Conservation (phyloP, 495 filamentous ascomycete genomes). For the Venustampulla echinocandica region DNA sequence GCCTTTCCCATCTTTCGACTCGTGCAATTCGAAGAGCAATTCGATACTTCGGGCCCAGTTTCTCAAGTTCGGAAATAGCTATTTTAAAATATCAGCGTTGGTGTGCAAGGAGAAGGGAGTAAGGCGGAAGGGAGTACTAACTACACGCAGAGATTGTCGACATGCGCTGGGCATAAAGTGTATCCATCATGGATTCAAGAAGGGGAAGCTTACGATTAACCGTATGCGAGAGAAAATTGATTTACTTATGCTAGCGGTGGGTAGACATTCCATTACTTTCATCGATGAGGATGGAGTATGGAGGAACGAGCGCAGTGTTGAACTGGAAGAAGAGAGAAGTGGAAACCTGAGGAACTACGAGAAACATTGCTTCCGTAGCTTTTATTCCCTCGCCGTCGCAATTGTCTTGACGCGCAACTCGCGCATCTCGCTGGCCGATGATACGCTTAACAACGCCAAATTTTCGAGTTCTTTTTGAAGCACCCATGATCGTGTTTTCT, state of each 20-base stretch:
- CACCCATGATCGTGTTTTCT: conserved; percentile 39
- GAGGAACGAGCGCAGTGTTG: conserved; percentile 83
- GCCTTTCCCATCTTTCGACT: conserved; percentile 78
- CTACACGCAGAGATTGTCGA: conserved; percentile 66
- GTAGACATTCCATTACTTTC: too few species aligned
- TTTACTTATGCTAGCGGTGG: too few species aligned
- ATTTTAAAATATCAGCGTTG: too few species aligned
- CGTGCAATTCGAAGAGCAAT: conserved; percentile 86
- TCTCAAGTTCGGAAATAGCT: conserved; percentile 80
- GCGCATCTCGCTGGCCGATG: conserved; percentile 53
- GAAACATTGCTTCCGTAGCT: conserved; percentile 43
- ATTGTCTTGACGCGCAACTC: conserved; percentile 46
- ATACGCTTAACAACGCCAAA: conserved; percentile 54
- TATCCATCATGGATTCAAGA: conserved; percentile 81
- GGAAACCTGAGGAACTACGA: conserved; percentile 60
- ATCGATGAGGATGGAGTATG: conserved; percentile 76
- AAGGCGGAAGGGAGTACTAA: too few species aligned
- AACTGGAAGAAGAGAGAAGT: conserved; percentile 90
- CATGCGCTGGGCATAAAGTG: conserved; percentile 55
- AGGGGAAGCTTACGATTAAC: conserved; percentile 85
- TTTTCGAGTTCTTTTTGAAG: conserved; percentile 56
- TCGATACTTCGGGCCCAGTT: conserved; percentile 81
- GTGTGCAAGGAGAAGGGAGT: too few species aligned
- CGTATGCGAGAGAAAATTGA: conserved; percentile 89
- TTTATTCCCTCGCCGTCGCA: conserved; percentile 38